Percentiles rank a stretch among this genome's conserved stretches.
Conservation (phyloP, 148 eudicot genomes). For the Camellia granthamiana region DNA sequence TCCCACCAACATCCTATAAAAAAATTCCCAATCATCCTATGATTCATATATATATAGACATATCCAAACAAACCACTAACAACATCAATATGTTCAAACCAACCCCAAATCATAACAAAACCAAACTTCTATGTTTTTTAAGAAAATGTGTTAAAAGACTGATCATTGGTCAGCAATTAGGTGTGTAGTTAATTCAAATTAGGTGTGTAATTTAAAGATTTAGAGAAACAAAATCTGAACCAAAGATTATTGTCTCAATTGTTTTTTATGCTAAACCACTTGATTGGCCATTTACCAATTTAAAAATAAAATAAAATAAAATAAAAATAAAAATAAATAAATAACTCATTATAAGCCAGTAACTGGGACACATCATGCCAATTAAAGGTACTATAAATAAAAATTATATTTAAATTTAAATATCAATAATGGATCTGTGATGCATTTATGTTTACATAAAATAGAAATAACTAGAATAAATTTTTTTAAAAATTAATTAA, state of each 20-base stretch:
- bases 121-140: not conserved
- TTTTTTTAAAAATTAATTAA: no score
- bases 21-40: not conserved
- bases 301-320: no score
- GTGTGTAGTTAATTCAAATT: no score
- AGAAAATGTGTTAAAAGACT: not conserved
- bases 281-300: not conserved
- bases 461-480: no score
- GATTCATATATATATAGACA: no score
- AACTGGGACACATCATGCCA: no score
- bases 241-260: not conserved
- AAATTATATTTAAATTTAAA: no score
- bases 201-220: not conserved
- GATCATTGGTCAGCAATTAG: not conserved
- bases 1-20: constrained; percentile 61
- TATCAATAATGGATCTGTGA: no score
- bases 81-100: not conserved
- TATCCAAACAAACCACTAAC: not conserved
- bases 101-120: not conserved
- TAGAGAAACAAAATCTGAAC: not conserved
- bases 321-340: no score
- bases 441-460: no score
- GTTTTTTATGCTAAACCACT: not conserved
- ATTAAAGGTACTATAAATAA: no score
- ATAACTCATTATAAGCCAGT: no score